Conservation (phyloP, 139 green algal genomes). For the Volvox reticuliferus region DNA sequence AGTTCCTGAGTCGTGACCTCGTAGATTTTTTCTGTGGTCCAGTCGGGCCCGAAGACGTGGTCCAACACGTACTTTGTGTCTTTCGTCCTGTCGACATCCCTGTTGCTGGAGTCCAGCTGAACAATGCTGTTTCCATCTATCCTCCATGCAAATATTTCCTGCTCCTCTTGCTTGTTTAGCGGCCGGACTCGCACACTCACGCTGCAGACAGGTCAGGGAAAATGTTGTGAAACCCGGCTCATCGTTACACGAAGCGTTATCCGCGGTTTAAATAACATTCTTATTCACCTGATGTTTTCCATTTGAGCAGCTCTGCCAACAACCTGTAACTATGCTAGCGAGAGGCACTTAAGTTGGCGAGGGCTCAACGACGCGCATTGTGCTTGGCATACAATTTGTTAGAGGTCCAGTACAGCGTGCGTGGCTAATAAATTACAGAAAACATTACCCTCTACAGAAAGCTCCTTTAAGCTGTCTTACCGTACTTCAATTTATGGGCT, state of each 20-base stretch:
- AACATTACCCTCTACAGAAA: too few species aligned
- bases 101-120: slow-evolving; percentile 58
- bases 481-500: too few species aligned
- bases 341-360: not conserved
- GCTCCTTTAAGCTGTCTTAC: too few species aligned
- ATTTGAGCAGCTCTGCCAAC: slow-evolving; percentile 37
- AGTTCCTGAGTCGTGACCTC: slow-evolving; percentile 70
- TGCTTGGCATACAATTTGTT: not conserved
- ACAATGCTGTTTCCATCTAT: slow-evolving; percentile 73
- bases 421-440: too few species aligned
- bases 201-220: slow-evolving; percentile 57
- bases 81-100: slow-evolving; percentile 45
- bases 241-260: not conserved
- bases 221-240: not conserved
- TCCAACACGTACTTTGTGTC: slow-evolving; percentile 84
- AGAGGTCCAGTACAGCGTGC: too few species aligned
- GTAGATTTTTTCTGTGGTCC: slow-evolving; percentile 81
- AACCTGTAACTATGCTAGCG: too few species aligned
- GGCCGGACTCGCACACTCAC: slow-evolving; percentile 89
- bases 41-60: slow-evolving; percentile 80
- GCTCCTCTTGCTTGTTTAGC: slow-evolving; percentile 77
- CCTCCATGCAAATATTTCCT: slow-evolving; percentile 75
- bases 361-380: not conserved
- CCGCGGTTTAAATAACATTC: too few species aligned
- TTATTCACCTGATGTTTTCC: slow-evolving; percentile 60